Conservation (phyloP, 2,329 filamentous ascomycete species). For the Colletotrichum sp. region DNA sequence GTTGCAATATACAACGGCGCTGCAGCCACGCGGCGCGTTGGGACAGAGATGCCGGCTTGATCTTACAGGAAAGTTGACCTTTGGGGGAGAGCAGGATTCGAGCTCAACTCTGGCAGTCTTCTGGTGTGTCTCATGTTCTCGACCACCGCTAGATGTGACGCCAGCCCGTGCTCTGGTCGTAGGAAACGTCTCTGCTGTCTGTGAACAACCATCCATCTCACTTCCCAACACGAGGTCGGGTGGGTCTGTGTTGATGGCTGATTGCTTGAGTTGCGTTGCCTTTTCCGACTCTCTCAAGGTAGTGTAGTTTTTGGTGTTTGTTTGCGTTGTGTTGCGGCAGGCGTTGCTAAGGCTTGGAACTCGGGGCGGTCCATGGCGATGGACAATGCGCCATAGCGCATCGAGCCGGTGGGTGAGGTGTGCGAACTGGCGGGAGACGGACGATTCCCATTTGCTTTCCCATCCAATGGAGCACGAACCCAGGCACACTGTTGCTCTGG, state of each 20-base stretch:
- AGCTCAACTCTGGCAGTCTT: neutral
- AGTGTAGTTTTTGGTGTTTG: neutral
- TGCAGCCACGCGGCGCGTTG: slow-evolving; percentile 6
- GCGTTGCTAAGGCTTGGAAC: neutral
- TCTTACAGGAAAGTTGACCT: neutral
- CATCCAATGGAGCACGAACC: slow-evolving; percentile 12
- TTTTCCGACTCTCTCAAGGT: neutral
- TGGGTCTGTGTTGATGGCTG: neutral
- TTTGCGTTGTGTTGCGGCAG: neutral
- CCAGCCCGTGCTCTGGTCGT: slow-evolving; percentile 16
- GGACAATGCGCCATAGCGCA: neutral
- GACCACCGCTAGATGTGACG: slow-evolving; percentile 11
- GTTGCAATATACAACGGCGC: slow-evolving; percentile 13
- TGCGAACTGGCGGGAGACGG: slow-evolving; percentile 12
- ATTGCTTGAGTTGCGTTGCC: neutral
- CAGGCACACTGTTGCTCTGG: neutral
- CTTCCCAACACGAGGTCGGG: slow-evolving; percentile 9
- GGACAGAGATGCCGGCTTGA: neutral
- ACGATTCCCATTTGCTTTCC: slow-evolving; percentile 11
- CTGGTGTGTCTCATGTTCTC: neutral
- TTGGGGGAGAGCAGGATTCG: neutral
- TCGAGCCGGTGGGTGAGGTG: neutral
- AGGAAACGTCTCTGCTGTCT: slow-evolving; percentile 12
- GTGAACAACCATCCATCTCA: neutral
- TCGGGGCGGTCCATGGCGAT: neutral